These are phyloP conservation scores for Baeospora myosura DNA, from an alignment of 1,284 basidiomycete species.

Conservation along the genomic window DNA sequence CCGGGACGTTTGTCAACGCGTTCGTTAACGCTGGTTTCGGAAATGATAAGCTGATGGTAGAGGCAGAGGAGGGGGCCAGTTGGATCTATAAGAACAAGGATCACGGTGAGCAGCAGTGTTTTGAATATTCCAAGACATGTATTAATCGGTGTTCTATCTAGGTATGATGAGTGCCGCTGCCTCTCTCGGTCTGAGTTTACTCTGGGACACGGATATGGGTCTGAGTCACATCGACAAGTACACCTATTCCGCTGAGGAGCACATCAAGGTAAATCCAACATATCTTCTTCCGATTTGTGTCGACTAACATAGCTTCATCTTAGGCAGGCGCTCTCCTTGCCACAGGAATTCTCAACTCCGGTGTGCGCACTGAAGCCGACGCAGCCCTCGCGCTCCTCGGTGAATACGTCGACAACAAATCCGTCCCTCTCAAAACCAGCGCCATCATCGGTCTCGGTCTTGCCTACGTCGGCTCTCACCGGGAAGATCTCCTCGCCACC, in stretches of 20 bases:
- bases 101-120: constrained; percentile 68
- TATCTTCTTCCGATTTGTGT: background rate
- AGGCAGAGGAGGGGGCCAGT: constrained; percentile 90
- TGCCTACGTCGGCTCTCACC: constrained; percentile 89
- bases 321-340: constrained; percentile 91
- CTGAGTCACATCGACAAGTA: constrained; percentile 96
- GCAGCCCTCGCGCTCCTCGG: constrained; percentile 87
- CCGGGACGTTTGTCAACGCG: constrained; percentile 96
- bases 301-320: constrained; percentile 4
- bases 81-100: constrained; percentile 99
- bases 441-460: constrained; percentile 90
- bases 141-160: constrained; percentile 20
- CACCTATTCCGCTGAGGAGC: constrained; percentile 92
- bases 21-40: constrained; percentile 99
- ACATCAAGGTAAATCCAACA: constrained; percentile 69
- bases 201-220: constrained; percentile 97
- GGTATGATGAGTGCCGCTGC: constrained; percentile 97
- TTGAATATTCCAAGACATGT: background rate
- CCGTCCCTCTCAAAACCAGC: constrained; percentile 76
- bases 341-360: constrained; percentile 87
- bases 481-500: constrained; percentile 77
- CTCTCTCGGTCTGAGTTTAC: constrained; percentile 84
- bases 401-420: constrained; percentile 89
- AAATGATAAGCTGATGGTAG: constrained; percentile 98
- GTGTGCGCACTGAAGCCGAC: constrained; percentile 90